Evolutionary conservation across 257 asterid genomes (phyloP).

Genomic region (Cynanchum wilfordii): DNA sequence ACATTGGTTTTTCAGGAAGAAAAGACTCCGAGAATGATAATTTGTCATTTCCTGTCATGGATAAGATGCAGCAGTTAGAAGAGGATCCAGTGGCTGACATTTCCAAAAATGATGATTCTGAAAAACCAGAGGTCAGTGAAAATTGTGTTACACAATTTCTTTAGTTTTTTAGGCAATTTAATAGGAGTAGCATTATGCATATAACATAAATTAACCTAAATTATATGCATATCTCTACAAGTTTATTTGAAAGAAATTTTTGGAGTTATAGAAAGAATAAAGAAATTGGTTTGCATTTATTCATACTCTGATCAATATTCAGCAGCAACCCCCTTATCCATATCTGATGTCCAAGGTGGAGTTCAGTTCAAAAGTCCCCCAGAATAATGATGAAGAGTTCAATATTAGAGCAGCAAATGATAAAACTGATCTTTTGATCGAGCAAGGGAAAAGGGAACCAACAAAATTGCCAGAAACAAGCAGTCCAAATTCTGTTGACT

Average conservation of each 20-base stretch:
- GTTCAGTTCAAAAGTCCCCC: constrained; percentile 3
- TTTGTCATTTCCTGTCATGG: background rate
- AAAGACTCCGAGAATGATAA: constrained; percentile 11
- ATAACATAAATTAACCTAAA: no score
- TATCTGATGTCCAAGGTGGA: background rate
- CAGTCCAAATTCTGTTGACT: constrained; percentile 15
- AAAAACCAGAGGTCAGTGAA: constrained; percentile 4
- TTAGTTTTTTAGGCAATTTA: background rate
- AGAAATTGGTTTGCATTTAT: background rate
- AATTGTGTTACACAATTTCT: background rate
- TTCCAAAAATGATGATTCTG: background rate
- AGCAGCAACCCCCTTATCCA: constrained; percentile 16
- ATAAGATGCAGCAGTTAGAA: background rate
- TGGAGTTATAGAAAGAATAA: background rate
- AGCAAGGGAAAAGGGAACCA: constrained; percentile 5
- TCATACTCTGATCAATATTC: background rate
- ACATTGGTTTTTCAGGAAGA: constrained; percentile 35
- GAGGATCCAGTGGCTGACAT: background rate
- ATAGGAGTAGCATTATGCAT: background rate
- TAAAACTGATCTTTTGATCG: background rate
- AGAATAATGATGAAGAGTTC: background rate
- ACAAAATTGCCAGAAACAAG: constrained; percentile 6
- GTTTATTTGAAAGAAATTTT: no score
- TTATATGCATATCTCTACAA: no score
- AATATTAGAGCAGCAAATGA: background rate